phyloP scores from a whole-genome alignment of 495 filamentous ascomycete species.

The Lasiosphaeria miniovina region DNA sequence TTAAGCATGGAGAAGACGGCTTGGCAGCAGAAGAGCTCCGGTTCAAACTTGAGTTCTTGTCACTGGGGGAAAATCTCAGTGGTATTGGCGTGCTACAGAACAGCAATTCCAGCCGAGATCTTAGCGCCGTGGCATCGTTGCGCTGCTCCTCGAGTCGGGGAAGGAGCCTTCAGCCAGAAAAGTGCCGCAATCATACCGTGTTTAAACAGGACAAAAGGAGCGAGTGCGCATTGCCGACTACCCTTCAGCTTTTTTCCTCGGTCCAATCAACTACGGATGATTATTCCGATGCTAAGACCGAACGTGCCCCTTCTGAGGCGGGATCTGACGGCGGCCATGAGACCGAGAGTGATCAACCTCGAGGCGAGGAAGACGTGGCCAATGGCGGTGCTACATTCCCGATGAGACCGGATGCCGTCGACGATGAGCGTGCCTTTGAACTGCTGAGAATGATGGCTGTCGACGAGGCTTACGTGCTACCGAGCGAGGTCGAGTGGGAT shows the following conservation, averaged over 20 bases:
- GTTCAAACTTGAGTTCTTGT: neutral
- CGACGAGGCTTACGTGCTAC: neutral
- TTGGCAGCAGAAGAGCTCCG: neutral
- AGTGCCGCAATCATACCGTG: neutral
- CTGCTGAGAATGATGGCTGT: neutral
- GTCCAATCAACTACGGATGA: neutral
- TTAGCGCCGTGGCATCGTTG: neutral
- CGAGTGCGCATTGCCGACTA: neutral
- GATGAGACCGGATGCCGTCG: neutral
- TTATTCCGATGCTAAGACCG: neutral
- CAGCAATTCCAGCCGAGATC: neutral
- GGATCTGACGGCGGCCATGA: neutral
- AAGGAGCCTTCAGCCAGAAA: too few species aligned
- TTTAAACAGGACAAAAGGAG: neutral
- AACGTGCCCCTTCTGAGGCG: neutral
- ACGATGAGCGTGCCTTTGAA: neutral
- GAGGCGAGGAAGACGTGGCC: neutral
- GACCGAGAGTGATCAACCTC: neutral
- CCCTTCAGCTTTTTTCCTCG: neutral
- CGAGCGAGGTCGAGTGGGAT: neutral
- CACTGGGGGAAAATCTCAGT: neutral
- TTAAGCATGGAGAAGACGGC: neutral
- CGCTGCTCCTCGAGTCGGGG: too few species aligned
- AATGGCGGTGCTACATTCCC: neutral
- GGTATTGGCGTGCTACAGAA: too few species aligned